Base-by-base conservation (phyloP, 257 asterid genomes). In the Plantago elongata region DNA sequence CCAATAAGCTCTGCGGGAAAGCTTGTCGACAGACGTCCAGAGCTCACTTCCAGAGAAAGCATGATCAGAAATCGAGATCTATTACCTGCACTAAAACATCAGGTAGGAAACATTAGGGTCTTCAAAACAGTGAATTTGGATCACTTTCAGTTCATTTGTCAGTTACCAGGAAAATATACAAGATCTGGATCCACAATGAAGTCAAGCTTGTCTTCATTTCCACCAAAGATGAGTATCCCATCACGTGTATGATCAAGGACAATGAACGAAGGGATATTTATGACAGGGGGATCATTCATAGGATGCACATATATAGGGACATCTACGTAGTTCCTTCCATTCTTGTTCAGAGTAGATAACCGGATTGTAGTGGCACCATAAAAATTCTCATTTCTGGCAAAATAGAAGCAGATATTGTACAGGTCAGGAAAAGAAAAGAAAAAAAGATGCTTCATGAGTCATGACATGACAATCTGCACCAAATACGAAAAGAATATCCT, bases 251-350 rank as follows among this genome's bases (percentile, higher is more conserved):
- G 75, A 46, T 84, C 75, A 22, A 92, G 61, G 80, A 84, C 51
- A 27, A 92, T 73, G 45, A 75, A 81, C 10, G 95, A 55, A n/a
- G 99, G 99, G n/a, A 72, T 62, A 16, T 73, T 83, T 12, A 92
- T 79, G 45, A 84, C 63, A 5, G 99, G 99, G 43, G 92, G 90
- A 62, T 92, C 97, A 57, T 92, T 92, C 57, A 89, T 74, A 16
- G 99, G 96, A 51, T 88, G 93, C 71, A 92, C 99, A 18, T 69
- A 64, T 10, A 86, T 65, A 13, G 96, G 95, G 55, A 92, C 78
- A 34, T 89, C 84, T 65, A 92, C 54, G 11, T 65, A 73, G 45
- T 80, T 84, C 75, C 70, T 78, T 45, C 96, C 97, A 7, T 88
- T 78, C 70, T 16, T 79, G 87, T 92, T 92, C 74, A 47, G 67